Conservation (phyloP, 169 alveolate species). For the Eimeria brunetti region DNA sequence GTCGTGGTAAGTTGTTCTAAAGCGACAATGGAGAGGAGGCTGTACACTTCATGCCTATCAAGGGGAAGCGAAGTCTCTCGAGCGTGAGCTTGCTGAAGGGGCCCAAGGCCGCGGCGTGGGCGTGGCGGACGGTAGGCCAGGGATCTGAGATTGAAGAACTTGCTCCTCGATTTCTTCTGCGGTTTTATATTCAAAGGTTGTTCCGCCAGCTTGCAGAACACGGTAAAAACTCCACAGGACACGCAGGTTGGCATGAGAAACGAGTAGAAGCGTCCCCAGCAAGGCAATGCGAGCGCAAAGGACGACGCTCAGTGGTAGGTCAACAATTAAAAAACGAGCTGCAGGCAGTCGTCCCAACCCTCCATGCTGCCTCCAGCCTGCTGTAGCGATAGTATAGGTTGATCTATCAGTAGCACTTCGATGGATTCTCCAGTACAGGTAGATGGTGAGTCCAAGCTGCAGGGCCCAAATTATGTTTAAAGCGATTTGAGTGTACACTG, state of each 20-base stretch:
- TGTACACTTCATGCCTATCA: slow-evolving; percentile 1
- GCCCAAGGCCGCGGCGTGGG: slow-evolving; percentile 70
- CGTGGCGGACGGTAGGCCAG: slow-evolving; percentile 34
- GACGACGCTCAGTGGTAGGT: slow-evolving; percentile 54
- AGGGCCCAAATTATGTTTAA: slow-evolving; percentile 59
- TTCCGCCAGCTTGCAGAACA: slow-evolving; percentile 79
- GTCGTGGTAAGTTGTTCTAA: not conserved
- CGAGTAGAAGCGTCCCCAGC: slow-evolving; percentile 54
- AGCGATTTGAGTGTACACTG: slow-evolving; percentile 74
- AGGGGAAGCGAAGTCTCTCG: slow-evolving; percentile 6
- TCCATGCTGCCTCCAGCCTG: slow-evolving; percentile 61
- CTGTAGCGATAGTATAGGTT: slow-evolving; percentile 54
- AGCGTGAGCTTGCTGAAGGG: not conserved
- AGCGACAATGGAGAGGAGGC: not conserved
- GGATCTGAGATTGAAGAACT: slow-evolving; percentile 69
- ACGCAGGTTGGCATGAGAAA: slow-evolving; percentile 61
- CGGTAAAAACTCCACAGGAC: slow-evolving; percentile 80
- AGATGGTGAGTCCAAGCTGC: slow-evolving; percentile 61
- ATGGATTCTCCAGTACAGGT: slow-evolving; percentile 46
- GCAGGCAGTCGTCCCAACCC: not conserved
- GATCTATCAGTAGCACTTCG: not conserved
- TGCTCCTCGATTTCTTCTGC: slow-evolving; percentile 79
- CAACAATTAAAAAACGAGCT: slow-evolving; percentile 43
- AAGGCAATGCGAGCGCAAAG: slow-evolving; percentile 59
- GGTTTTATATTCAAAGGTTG: slow-evolving; percentile 63